Evolutionary conservation across 176 grass and related monocot genomes (phyloP).

Genomic region (Miscanthus lutarioriparius): DNA sequence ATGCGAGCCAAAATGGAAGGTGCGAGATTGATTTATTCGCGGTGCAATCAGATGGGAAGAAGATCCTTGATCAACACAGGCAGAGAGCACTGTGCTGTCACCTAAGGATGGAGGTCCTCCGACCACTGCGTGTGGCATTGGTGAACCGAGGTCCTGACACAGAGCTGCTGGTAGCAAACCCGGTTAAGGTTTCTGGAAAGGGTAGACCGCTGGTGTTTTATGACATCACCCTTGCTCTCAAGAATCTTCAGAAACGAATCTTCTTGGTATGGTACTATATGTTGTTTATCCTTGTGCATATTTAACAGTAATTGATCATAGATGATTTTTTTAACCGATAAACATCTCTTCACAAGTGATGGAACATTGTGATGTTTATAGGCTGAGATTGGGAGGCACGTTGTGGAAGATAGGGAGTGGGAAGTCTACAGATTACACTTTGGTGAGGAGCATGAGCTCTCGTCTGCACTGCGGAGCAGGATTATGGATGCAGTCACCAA

Average conservation of each 20-base stretch:
- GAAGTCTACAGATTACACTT: slow-evolving; percentile 76
- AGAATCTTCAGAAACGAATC: slow-evolving; percentile 61
- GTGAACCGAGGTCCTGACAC: slow-evolving; percentile 71
- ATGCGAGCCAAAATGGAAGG: slow-evolving; percentile 53
- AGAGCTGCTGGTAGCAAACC: slow-evolving; percentile 78
- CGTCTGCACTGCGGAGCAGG: slow-evolving; percentile 23
- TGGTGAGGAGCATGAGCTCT: slow-evolving; percentile 56
- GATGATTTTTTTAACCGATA: background rate
- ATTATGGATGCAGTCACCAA: slow-evolving; percentile 64
- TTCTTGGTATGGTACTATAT: slow-evolving; percentile 57
- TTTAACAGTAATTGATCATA: background rate
- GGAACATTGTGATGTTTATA: background rate
- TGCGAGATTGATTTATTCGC: slow-evolving; percentile 82
- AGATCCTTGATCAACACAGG: slow-evolving; percentile 66
- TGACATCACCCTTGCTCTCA: slow-evolving; percentile 84
- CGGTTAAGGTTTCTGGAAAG: slow-evolving; percentile 69
- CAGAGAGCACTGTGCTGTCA: slow-evolving; percentile 46
- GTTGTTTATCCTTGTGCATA: background rate
- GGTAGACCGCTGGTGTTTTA: slow-evolving; percentile 78
- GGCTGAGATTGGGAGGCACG: slow-evolving; percentile 81
- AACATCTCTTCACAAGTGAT: background rate
- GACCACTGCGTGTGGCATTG: slow-evolving; percentile 52
- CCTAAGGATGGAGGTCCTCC: slow-evolving; percentile 55
- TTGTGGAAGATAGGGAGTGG: slow-evolving; percentile 67
- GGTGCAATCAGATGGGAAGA: slow-evolving; percentile 70